Base-by-base conservation (phyloP, 306 rosid genomes). In the Cicer arietinum region DNA sequence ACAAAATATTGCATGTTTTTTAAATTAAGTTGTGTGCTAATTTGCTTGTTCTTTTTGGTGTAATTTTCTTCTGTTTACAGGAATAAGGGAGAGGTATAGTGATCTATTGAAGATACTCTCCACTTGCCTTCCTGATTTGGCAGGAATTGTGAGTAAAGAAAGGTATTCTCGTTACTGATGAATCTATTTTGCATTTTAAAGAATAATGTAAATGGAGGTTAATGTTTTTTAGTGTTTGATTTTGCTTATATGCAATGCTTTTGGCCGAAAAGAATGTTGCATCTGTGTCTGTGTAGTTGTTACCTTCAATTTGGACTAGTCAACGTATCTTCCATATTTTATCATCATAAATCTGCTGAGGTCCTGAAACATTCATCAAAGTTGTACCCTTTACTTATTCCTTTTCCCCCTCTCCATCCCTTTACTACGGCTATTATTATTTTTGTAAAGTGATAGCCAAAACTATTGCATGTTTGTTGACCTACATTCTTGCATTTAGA, bases 31-130 rank as follows among this genome's bases (percentile, higher is more conserved):
- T 39, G 42, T 40, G 45, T 51, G 17, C 17, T 13, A 17, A 67
- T 57, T 17, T 25, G 35, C 11, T 16, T 54, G 43, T 54, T 63
- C 44, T 61, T 80, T 43, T 80, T 10, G 5, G 50, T 17, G 10
- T n/a, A 60, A 59, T 74, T 70, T 53, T 43, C 45, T 62, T 17
- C 13, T 46, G 71, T 42, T 75, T 54, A 61, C 82, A 94, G 98
- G 98, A 46, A 85, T 94, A 67, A 81, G 43, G 52, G 92, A 86
- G 69, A 86, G 94, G 86, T 82, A 82, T 76, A 22, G 25, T 56
- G 94, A 89, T 69, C 74, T 90, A 43, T 67, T 94, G 88, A 88
- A 86, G 81, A 80, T 84, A 73, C 67, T 91, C 25, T 84, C 83
- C 45, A 53, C 86, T 1, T 51, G 92, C 79, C 82, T 94, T 42